These are phyloP conservation scores for Vitellaria paradoxa DNA, from an alignment of 179 eudicot species.

Conservation along the genomic window DNA sequence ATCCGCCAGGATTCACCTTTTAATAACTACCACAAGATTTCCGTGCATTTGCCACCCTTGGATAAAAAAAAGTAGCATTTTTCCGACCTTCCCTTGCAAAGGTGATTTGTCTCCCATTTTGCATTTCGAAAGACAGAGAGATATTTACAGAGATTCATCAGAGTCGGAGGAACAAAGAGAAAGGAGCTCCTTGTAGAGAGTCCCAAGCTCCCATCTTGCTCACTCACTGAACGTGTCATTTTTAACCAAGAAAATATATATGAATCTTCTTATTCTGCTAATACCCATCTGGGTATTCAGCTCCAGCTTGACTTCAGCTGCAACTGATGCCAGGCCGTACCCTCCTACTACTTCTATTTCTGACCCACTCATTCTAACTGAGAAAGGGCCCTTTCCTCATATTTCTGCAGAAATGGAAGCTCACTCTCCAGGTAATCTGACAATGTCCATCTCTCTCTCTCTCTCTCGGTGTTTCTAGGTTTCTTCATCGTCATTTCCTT, in stretches of 20 bases:
- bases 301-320: slow-evolving; percentile 16
- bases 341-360: slow-evolving; percentile 28
- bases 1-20: slow-evolving; percentile 14
- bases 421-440: slow-evolving; percentile 39
- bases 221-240: not conserved
- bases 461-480: not conserved
- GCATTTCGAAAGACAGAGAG: too few relatives aligned
- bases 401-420: slow-evolving; percentile 28
- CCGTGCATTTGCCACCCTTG: slow-evolving; percentile 13
- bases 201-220: too few relatives aligned
- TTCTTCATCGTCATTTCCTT: not conserved
- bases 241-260: not conserved
- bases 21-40: slow-evolving; percentile 41
- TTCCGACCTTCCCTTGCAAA: slow-evolving; percentile 13
- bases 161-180: too few relatives aligned
- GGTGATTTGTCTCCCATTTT: slow-evolving; percentile 11
- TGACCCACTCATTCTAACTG: slow-evolving; percentile 50
- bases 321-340: slow-evolving; percentile 27
- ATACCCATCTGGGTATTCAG: slow-evolving; percentile 36
- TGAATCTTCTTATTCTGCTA: slow-evolving; percentile 30
- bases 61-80: slow-evolving; percentile 4
- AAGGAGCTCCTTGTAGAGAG: not conserved
- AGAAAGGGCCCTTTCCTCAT: slow-evolving; percentile 33
- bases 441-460: not conserved
- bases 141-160: too few relatives aligned